Evolutionary conservation across 2,329 filamentous ascomycete species (phyloP), one percentile per base, ranked within the genome.

Genomic region (Claviceps pazoutovae): DNA sequence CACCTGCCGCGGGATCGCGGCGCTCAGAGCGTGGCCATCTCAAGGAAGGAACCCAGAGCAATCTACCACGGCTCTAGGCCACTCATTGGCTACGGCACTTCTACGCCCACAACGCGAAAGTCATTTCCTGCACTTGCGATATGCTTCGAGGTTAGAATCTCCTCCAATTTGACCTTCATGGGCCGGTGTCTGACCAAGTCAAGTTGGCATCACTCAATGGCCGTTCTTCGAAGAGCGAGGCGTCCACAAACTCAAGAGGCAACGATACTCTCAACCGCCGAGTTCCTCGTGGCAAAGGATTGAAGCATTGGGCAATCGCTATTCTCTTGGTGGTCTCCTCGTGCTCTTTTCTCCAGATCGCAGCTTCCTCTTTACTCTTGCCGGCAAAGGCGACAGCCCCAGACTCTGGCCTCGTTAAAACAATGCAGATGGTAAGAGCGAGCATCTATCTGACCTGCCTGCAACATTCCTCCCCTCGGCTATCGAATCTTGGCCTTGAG

Each of bases 341-440:
- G 30, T 23, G 30, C 23, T 19, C 21, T 14, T 11, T 34, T 21
- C 19, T 16, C 17, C 23, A 44, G 48, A 48, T 54, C 53, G 53
- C 48, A 36, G 45, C 45, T 54, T 54, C 53, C 51, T 37, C 19
- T 19, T 45, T 14, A 42, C 17, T 43, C 21, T 38, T 5, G 1
- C 30, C 34, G 19, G 23, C 44, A 23, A 52, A 44, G 42, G 23
- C 50, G 21, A 6, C 30, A 23, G 46, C 19, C 21, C 43, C n/a
- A 23, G 17, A 17, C 14, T 42, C 41, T 11, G 41, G 45, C 23
- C 17, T 48, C 21, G 13, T 46, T 11, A 30, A 44, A 21, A 52
- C 30, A 34, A 34, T 50, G n/a, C 50, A 48, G 30, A 45, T 41
- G 51, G 53, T 54, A 54, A 50, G 53, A 50, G 50, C 46, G 36